A percentile compares a stretch with the other conserved stretches of the same genome.
Conservation (phyloP, 345 rosid genomes). For the Populus pruinosa region DNA sequence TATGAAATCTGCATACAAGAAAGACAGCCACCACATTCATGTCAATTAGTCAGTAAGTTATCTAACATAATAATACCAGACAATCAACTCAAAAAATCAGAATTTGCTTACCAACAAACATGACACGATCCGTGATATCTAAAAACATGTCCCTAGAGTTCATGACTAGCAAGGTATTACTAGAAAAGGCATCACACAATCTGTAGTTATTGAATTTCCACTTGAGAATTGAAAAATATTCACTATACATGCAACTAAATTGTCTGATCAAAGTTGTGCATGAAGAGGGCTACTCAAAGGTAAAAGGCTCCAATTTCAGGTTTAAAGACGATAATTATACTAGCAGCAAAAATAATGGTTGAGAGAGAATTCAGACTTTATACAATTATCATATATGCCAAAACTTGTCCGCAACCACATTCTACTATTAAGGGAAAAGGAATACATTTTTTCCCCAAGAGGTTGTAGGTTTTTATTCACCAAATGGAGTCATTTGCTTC, state of each 20-base stretch:
- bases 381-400: not conserved
- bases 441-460: not conserved
- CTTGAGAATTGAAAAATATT: not conserved
- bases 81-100: constrained; percentile 1
- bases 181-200: not conserved
- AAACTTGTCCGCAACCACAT: not conserved
- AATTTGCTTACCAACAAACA: not conserved
- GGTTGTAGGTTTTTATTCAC: not conserved
- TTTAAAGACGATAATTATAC: not conserved
- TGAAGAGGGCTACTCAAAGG: not conserved
- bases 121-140: not conserved
- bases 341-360: not conserved
- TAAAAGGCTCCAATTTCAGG: not conserved
- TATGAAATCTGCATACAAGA: constrained; percentile 65
- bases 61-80: not conserved
- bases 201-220: not conserved
- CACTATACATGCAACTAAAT: not conserved
- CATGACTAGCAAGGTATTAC: not conserved
- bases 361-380: not conserved
- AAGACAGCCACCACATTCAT: constrained; percentile 14
- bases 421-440: not conserved
- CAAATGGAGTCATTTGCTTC: not conserved
- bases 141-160: not conserved
- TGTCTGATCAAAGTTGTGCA: not conserved
- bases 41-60: not conserved